phyloP scores from a whole-genome alignment of 108 stramenopile genomes.

The Cylindrotheca closterium region DNA sequence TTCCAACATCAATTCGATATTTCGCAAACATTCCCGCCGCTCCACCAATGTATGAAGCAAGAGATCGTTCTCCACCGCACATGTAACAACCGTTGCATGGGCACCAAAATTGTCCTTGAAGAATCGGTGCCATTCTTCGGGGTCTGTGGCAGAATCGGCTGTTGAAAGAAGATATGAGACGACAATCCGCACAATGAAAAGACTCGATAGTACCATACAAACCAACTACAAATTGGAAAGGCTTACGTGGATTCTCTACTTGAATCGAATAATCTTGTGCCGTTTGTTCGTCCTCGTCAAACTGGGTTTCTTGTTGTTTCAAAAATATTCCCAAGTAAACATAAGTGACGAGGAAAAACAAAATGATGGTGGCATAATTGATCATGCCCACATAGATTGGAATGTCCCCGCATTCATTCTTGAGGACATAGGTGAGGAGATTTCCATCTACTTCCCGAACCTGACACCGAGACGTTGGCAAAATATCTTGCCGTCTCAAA shows the following conservation, averaged over 20 bases:
- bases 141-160: constrained; percentile 64
- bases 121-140: constrained; percentile 83
- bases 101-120: constrained; percentile 58
- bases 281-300: constrained; percentile 89
- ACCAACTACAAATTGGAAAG: neutral
- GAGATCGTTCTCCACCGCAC: constrained; percentile 84
- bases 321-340: constrained; percentile 44
- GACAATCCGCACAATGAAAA: too few species aligned
- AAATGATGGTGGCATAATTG: constrained; percentile 55
- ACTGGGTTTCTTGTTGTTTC: constrained; percentile 47
- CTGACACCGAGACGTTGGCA: neutral
- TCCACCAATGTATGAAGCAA: constrained; percentile 70
- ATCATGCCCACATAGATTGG: constrained; percentile 42
- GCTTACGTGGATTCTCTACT: constrained; percentile 62
- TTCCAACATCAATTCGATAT: constrained; percentile 52
- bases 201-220: too few species aligned
- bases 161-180: too few species aligned
- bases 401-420: constrained; percentile 78
- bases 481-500: neutral
- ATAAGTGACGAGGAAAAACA: constrained; percentile 42
- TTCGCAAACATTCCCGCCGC: constrained; percentile 59
- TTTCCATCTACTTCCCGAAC: neutral
- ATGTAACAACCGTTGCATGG: constrained; percentile 74
- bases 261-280: constrained; percentile 90
- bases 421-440: constrained; percentile 40